Evolutionary conservation across 768 basidiomycete genomes (phyloP).

Genomic region (Clitopilus passeckerianus): DNA sequence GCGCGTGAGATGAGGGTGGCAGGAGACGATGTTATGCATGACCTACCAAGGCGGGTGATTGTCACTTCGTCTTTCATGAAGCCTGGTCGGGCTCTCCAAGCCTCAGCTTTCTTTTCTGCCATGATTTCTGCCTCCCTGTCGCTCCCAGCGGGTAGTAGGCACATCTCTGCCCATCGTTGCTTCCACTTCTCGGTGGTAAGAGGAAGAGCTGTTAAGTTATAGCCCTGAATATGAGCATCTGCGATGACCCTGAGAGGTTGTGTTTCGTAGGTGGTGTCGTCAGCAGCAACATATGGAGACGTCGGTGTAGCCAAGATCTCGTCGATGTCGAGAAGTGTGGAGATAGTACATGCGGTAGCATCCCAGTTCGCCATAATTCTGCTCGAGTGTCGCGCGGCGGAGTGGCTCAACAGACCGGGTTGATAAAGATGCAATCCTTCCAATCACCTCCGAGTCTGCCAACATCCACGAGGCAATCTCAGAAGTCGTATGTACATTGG

Average conservation of each 20-base stretch:
- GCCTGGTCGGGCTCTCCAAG: constrained; percentile 79
- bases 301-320: constrained; percentile 1
- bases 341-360: constrained; percentile 17
- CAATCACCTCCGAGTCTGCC: neutral
- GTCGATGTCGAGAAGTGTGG: constrained; percentile 7
- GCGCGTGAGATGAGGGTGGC: neutral
- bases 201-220: constrained; percentile 75
- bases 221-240: constrained; percentile 60
- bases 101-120: constrained; percentile 68
- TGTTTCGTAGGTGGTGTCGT: constrained; percentile 25
- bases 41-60: constrained; percentile 79
- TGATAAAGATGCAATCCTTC: no score
- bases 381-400: neutral
- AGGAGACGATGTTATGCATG: neutral
- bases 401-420: no score
- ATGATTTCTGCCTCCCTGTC: constrained; percentile 32
- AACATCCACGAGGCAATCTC: neutral
- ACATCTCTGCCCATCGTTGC: constrained; percentile 85
- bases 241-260: constrained; percentile 47
- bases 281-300: neutral
- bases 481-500: neutral
- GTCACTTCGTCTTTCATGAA: constrained; percentile 86
- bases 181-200: constrained; percentile 88
- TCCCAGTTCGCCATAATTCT: constrained; percentile 30
- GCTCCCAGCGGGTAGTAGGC: constrained; percentile 54